A percentile compares a stretch with the other conserved stretches of the same genome.
phyloP scores from a whole-genome alignment of 768 basidiomycete genomes.

The Kwoniella heveanensis region DNA sequence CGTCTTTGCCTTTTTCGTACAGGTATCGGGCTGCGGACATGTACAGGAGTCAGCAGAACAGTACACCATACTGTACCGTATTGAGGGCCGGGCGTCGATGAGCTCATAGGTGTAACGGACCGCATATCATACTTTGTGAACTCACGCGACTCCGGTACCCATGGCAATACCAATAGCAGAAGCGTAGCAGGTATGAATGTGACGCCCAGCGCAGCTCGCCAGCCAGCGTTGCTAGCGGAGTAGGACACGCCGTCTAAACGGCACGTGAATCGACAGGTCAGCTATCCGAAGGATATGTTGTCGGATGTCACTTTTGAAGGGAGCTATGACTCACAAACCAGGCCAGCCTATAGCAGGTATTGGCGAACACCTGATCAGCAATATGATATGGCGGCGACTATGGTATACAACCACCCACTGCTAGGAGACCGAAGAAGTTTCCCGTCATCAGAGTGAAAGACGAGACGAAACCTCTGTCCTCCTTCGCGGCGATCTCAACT shows the following conservation, averaged over 20 bases:
- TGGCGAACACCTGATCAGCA: too few species aligned
- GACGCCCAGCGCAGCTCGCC: constrained; percentile 34
- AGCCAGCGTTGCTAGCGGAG: constrained; percentile 28
- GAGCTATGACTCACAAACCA: constrained; percentile 24
- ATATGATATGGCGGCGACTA: not conserved
- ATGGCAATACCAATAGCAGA: constrained; percentile 31
- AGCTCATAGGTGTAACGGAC: too few species aligned
- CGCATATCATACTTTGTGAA: not conserved
- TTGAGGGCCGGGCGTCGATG: too few species aligned
- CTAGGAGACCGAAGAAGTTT: constrained; percentile 40
- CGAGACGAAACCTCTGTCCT: constrained; percentile 42
- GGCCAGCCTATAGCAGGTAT: constrained; percentile 32
- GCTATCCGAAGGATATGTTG: not conserved
- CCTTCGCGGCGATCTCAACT: constrained; percentile 41
- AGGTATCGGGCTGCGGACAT: constrained; percentile 46
- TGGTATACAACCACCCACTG: constrained; percentile 15
- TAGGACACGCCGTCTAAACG: constrained; percentile 43
- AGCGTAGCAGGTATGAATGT: constrained; percentile 40
- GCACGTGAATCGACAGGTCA: constrained; percentile 1
- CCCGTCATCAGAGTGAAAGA: constrained; percentile 43
- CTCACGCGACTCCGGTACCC: constrained; percentile 43
- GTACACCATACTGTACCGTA: too few species aligned
- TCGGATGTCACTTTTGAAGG: too few species aligned
- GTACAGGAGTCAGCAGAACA: not conserved
- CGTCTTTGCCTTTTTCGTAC: constrained; percentile 33